These are phyloP conservation scores for Stephania japonica DNA, from an alignment of 164 flowering plant species.

Conservation along the genomic window DNA sequence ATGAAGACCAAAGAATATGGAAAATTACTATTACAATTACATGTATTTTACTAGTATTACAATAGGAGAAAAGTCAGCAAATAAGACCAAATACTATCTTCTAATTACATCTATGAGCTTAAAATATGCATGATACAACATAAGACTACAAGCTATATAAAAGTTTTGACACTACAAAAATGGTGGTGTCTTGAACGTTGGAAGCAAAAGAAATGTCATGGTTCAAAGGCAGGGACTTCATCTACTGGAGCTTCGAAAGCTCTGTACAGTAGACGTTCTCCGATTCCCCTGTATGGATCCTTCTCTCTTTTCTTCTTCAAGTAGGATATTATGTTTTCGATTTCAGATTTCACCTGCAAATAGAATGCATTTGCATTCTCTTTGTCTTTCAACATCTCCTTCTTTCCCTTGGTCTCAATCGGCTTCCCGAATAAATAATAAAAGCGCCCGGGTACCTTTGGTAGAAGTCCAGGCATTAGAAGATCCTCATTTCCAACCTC, in stretches of 20 bases:
- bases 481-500: constrained; percentile 51
- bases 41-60: too few species aligned
- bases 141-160: neutral
- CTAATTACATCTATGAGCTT: too few species aligned
- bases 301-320: constrained; percentile 66
- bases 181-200: neutral
- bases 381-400: constrained; percentile 39
- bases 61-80: too few species aligned
- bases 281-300: constrained; percentile 66
- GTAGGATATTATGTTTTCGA: constrained; percentile 45
- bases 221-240: constrained; percentile 41
- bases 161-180: neutral
- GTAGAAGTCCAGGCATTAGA: constrained; percentile 51
- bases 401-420: constrained; percentile 52
- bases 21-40: too few species aligned
- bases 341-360: constrained; percentile 55
- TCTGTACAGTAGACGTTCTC: constrained; percentile 48
- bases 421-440: constrained; percentile 87
- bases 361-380: constrained; percentile 53
- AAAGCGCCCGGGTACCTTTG: constrained; percentile 80
- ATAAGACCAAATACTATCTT: too few species aligned
- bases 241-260: constrained; percentile 22
- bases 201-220: constrained; percentile 11
- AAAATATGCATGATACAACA: neutral
- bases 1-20: too few species aligned